Evolutionary conservation across 805 yeast genomes (phyloP), one percentile per base, ranked within the genome.

Genomic region (Blastobotrys americana): DNA sequence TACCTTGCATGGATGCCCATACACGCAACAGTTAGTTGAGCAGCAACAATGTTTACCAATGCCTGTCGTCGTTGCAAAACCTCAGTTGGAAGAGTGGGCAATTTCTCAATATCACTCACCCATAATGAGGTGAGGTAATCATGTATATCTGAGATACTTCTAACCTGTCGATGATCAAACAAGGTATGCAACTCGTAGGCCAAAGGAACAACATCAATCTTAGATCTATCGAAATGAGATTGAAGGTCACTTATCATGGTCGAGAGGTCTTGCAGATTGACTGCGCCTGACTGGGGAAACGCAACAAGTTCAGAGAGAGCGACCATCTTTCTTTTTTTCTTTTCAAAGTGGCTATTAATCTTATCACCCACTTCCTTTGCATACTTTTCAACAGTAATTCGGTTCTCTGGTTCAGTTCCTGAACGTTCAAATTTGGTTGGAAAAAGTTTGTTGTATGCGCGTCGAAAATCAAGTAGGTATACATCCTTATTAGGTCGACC

Each of bases 71-170:
- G 8, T 8, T 8, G 10, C 8, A 25, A 8, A 13, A 25, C 31
- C 8, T 8, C 31, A 8, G 8, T 13, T 25, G 31, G 31, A 25
- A 25, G 10, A n/a, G n/a, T n/a, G 8, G 31, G 31, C 31, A 25
- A 13, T 13, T 13, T 8, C 31, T 25, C 31, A 25, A 25, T 8
- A 8, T 25, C 31, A 8, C 10, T 50, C 25, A 57, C 50, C 57
- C 60, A 59, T 34, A 54, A 46, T 6, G 45, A 42, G 16, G 43
- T 13, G 21, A 56, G 42, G 23, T 48, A 40, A 5, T 51, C 45
- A 34, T 47, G 41, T 4, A 52, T 42, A 4, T 39, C 45, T 13
- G 42, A 47, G 8, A 33, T n/a, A n/a, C 28, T 38, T 20, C 44
- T 25, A 5, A 42, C 39, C 15, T n/a, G 18, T 13, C 36, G 40